Conservation (phyloP, 2,329 filamentous ascomycete genomes). For the Cercospora berteroae region DNA sequence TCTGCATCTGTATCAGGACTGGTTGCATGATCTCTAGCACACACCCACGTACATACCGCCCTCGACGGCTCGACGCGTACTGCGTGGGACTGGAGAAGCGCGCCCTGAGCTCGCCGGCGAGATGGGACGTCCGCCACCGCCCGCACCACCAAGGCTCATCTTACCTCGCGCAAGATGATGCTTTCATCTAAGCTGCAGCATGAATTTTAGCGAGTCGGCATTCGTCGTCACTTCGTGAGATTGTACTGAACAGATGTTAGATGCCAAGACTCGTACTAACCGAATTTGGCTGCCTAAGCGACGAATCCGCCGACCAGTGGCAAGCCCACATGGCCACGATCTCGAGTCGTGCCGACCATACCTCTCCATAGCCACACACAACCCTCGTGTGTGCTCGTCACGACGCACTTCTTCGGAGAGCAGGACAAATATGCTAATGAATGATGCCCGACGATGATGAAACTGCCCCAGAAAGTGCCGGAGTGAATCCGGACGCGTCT, state of each 20-base stretch:
- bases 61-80: conserved; percentile 74
- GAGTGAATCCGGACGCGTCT: neutral
- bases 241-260: conserved; percentile 3
- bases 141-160: conserved; percentile 65
- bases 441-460: conserved; percentile 25
- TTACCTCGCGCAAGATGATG: neutral
- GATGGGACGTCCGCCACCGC: conserved; percentile 54
- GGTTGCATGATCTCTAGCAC: neutral
- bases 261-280: neutral
- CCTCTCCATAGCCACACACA: neutral
- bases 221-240: neutral
- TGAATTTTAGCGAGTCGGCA: neutral
- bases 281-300: neutral
- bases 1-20: conserved; percentile 43
- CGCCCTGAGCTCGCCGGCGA: conserved; percentile 85
- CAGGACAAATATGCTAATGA: conserved; percentile 6
- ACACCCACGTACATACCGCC: conserved; percentile 60
- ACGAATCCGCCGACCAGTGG: neutral
- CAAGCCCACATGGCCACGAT: neutral
- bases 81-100: conserved; percentile 69
- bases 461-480: conserved; percentile 8
- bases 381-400: neutral
- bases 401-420: neutral
- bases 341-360: neutral
- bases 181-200: conserved; percentile 4